Evolutionary conservation across 768 basidiomycete genomes (phyloP).

Genomic region (Scleroderma citrinum): DNA sequence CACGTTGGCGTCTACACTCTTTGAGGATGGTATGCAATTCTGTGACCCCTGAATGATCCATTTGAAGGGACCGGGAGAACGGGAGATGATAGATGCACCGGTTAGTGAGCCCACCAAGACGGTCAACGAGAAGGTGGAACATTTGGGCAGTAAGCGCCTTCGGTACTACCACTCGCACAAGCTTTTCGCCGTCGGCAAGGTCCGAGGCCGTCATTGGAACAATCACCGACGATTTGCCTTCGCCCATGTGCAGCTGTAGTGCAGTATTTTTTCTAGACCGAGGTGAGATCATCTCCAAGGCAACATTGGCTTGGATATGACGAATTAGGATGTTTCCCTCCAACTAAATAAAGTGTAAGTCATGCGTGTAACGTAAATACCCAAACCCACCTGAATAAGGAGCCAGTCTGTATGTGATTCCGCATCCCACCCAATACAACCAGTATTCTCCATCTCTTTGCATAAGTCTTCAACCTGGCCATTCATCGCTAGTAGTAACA

Average conservation of each 20-base stretch:
- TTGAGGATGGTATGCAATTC: slow-evolving; percentile 29
- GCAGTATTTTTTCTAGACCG: slow-evolving; percentile 29
- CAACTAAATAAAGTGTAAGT: slow-evolving; percentile 25
- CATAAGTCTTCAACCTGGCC: no score
- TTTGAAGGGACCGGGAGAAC: slow-evolving; percentile 43
- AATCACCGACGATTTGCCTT: slow-evolving; percentile 47
- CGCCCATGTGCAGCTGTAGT: slow-evolving; percentile 54
- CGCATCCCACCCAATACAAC: no score
- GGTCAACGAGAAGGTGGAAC: slow-evolving; percentile 42
- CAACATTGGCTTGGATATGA: slow-evolving; percentile 36
- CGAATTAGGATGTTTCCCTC: slow-evolving; percentile 41
- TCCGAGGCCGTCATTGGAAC: slow-evolving; percentile 37
- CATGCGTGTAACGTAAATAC: not conserved
- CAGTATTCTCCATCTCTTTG: no score
- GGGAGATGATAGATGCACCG: slow-evolving; percentile 45
- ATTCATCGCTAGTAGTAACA: not conserved
- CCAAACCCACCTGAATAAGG: no score
- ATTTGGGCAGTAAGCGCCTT: slow-evolving; percentile 43
- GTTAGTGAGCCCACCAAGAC: slow-evolving; percentile 39
- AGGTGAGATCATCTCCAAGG: slow-evolving; percentile 44
- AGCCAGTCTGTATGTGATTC: no score
- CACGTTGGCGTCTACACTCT: slow-evolving; percentile 34
- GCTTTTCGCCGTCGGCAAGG: slow-evolving; percentile 37
- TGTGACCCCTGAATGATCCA: slow-evolving; percentile 8
- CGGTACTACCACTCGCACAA: slow-evolving; percentile 46